Percentiles rank a stretch among this genome's conserved stretches.
These are phyloP conservation scores for Rhizopus arrhizus DNA, from an alignment of 371 early-diverging fungal species.

Conservation along the genomic window DNA sequence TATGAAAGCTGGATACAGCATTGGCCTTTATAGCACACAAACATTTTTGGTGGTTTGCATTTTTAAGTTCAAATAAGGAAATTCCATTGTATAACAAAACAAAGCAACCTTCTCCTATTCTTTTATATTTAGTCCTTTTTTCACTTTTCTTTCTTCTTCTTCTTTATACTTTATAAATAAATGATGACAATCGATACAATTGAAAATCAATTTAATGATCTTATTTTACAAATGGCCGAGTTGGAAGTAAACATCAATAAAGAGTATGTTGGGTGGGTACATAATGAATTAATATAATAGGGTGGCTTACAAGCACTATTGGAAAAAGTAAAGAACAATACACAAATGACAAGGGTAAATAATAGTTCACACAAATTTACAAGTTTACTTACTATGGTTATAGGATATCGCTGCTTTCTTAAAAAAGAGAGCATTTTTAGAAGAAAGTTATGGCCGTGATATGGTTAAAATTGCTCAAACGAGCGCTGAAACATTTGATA, in stretches of 20 bases:
- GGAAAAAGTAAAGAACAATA: conserved; percentile 30
- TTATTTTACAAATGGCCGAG: conserved; percentile 32
- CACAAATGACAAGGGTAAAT: conserved; percentile 29
- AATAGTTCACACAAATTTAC: not conserved
- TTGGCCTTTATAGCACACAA: conserved; percentile 23
- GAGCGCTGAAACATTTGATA: conserved; percentile 50
- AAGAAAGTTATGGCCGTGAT: conserved; percentile 62
- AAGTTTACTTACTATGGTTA: not conserved
- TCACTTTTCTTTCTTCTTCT: conserved; percentile 10
- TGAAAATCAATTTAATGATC: conserved; percentile 15
- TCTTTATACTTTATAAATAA: conserved; percentile 1
- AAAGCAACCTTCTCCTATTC: not conserved
- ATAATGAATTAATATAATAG: conserved; percentile 1
- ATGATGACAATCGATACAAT: conserved; percentile 26
- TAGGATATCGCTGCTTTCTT: conserved; percentile 59
- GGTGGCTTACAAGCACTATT: conserved; percentile 28
- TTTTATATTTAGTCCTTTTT: conserved; percentile 2
- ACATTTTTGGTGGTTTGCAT: conserved; percentile 9
- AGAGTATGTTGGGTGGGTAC: not conserved
- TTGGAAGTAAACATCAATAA: conserved; percentile 17
- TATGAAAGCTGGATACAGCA: conserved; percentile 28
- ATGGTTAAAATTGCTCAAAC: conserved; percentile 54
- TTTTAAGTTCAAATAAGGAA: conserved; percentile 1
- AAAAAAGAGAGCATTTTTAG: conserved; percentile 62
- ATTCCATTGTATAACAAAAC: not conserved